A percentile compares a stretch with the other conserved stretches of the same genome.
phyloP scores from a whole-genome alignment of 2,329 filamentous ascomycete genomes.

The Capronia americana region DNA sequence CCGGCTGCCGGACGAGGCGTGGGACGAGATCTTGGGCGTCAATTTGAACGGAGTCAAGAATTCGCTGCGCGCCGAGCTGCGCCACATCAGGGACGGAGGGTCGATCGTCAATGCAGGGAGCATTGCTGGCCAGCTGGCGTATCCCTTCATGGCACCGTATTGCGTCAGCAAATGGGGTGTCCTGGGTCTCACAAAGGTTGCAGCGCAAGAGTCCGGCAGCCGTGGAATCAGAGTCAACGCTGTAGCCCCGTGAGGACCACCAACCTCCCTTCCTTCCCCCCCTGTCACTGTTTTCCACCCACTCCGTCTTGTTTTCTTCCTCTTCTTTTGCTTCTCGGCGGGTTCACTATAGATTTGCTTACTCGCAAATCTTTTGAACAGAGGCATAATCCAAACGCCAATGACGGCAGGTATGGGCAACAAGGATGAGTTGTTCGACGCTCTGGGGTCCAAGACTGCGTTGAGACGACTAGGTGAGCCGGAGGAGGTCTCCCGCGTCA shows the following conservation, averaged over 20 bases:
- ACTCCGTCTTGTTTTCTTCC: too few species aligned
- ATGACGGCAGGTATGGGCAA: neutral
- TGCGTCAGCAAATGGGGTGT: constrained; percentile 52
- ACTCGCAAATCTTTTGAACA: neutral
- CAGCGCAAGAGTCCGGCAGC: constrained; percentile 43
- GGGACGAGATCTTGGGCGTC: constrained; percentile 16
- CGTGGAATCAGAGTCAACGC: constrained; percentile 46
- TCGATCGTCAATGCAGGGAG: constrained; percentile 28
- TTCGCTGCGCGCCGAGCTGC: constrained; percentile 18
- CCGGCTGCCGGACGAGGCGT: constrained; percentile 2
- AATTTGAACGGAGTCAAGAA: constrained; percentile 27
- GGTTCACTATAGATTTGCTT: too few species aligned
- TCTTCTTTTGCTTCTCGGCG: too few species aligned
- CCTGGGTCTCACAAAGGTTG: constrained; percentile 52
- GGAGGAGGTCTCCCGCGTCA: constrained; percentile 12
- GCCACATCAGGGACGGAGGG: constrained; percentile 19
- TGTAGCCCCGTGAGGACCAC: constrained; percentile 11
- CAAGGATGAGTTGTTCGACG: neutral
- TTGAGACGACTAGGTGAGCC: constrained; percentile 9
- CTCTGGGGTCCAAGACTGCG: constrained; percentile 3
- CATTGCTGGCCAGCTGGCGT: constrained; percentile 9
- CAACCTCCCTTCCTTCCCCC: too few species aligned
- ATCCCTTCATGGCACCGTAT: constrained; percentile 46
- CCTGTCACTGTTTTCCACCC: too few species aligned
- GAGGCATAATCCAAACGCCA: constrained; percentile 11